Percentiles rank a stretch among this genome's conserved stretches.
Conservation (phyloP, 139 green algal genomes). For the Chloropicon primus region DNA sequence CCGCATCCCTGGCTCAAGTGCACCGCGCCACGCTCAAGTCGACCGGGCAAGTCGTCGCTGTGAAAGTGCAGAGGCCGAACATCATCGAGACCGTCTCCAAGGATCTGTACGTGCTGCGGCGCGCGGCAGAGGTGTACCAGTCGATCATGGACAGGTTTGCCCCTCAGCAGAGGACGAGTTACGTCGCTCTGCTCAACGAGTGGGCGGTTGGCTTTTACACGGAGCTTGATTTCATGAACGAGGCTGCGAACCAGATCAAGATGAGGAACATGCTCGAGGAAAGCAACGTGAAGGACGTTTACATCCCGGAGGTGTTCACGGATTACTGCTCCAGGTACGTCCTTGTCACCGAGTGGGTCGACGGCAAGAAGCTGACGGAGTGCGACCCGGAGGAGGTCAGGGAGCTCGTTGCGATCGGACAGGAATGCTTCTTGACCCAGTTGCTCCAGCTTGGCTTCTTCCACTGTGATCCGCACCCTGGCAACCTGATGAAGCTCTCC, state of each 20-base stretch:
- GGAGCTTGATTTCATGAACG: conserved; percentile 86
- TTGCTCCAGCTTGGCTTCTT: conserved; percentile 87
- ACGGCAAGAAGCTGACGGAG: conserved; percentile 75
- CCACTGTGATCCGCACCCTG: conserved; percentile 62
- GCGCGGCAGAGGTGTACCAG: conserved; percentile 67
- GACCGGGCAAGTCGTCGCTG: conserved; percentile 70
- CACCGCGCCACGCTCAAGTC: conserved; percentile 54
- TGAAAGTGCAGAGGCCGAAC: conserved; percentile 86
- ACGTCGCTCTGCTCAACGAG: conserved; percentile 40
- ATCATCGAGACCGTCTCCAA: conserved; percentile 70
- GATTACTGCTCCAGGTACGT: conserved; percentile 35
- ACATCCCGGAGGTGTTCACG: conserved; percentile 36
- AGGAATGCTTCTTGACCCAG: conserved; percentile 86
- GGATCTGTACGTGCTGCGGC: conserved; percentile 78
- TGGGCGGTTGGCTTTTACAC: conserved; percentile 58
- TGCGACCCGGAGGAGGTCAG: conserved; percentile 51
- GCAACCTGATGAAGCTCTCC: conserved; percentile 30
- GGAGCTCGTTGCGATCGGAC: conserved; percentile 47
- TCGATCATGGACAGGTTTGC: conserved; percentile 56
- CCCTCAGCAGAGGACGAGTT: conserved; percentile 62
- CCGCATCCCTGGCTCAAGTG: conserved; percentile 84
- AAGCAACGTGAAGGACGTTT: conserved; percentile 23
- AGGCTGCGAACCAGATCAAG: conserved; percentile 54
- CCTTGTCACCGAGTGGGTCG: conserved; percentile 78
- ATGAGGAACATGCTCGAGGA: conserved; percentile 51